Evolutionary conservation across 2,329 filamentous ascomycete genomes (phyloP).

Genomic region (Paramyrothecium sp.): DNA sequence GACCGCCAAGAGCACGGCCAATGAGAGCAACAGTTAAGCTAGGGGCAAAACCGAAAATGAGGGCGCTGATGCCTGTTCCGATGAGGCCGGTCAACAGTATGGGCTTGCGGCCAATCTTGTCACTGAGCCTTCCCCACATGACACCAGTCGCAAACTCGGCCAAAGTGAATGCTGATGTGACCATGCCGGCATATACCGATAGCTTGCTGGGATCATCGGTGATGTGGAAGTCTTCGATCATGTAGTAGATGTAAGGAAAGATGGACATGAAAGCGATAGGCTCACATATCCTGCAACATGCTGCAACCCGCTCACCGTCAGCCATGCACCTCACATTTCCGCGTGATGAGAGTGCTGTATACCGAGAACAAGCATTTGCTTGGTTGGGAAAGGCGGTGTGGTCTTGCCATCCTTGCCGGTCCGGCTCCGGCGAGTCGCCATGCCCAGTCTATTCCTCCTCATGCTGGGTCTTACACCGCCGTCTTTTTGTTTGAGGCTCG

Average conservation of each 20-base stretch:
- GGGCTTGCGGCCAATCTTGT: conserved; percentile 88
- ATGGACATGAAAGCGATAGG: conserved; percentile 99
- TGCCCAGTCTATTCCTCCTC: conserved; percentile 23
- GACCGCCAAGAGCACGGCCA: conserved; percentile 83
- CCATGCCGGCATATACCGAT: conserved; percentile 90
- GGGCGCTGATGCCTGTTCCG: conserved; percentile 88
- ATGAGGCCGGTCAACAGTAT: conserved; percentile 83
- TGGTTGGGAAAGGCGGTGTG: conserved; percentile 33
- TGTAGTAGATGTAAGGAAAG: conserved; percentile 97
- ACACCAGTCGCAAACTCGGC: conserved; percentile 92
- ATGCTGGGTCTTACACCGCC: no score
- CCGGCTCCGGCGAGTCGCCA: conserved; percentile 17
- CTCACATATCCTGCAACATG: conserved; percentile 93
- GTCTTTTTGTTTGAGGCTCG: not conserved
- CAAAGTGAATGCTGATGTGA: conserved; percentile 93
- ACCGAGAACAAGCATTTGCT: conserved; percentile 55
- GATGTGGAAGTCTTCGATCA: conserved; percentile 90
- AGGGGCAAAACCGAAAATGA: conserved; percentile 87
- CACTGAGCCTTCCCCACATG: conserved; percentile 90
- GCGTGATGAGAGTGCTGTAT: conserved; percentile 23
- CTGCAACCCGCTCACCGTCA: conserved; percentile 45
- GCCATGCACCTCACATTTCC: no score
- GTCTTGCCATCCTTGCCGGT: conserved; percentile 16
- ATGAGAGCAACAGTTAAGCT: conserved; percentile 80
- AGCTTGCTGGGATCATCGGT: conserved; percentile 77